Conservation (phyloP, 306 rosid genomes). For the Castanea mollissima region DNA sequence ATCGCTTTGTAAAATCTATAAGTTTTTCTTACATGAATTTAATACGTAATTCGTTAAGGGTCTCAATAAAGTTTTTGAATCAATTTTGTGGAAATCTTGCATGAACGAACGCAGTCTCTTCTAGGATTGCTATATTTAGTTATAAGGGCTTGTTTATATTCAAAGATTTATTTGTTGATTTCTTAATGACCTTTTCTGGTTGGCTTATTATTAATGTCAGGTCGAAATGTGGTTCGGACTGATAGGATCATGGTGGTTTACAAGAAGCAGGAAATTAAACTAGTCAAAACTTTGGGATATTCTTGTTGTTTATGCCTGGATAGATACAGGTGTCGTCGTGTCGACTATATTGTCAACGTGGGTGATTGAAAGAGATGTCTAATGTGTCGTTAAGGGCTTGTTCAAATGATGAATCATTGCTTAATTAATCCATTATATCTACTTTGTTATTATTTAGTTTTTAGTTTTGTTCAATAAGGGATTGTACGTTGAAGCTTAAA, state of each 20-base stretch:
- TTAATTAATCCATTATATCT: not conserved
- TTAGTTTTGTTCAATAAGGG: not conserved
- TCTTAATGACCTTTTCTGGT: conserved; percentile 6
- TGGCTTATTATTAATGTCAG: conserved; percentile 41
- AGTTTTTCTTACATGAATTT: not conserved
- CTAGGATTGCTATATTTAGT: not conserved
- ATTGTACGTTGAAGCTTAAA: not conserved
- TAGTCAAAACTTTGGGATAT: conserved; percentile 95
- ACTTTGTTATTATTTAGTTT: not conserved
- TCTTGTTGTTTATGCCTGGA: conserved; percentile 91
- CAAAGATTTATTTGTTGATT: not conserved
- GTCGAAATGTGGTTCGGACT: conserved; percentile 93
- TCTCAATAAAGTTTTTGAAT: not conserved
- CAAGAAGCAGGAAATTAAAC: conserved; percentile 65
- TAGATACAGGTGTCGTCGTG: conserved; percentile 86
- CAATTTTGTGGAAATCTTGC: not conserved
- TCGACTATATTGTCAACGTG: conserved; percentile 93
- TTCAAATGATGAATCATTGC: not conserved
- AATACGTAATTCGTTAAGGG: not conserved
- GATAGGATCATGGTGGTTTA: conserved; percentile 89
- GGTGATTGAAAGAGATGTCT: conserved; percentile 20
- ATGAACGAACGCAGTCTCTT: too few relatives aligned
- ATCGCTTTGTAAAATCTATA: not conserved
- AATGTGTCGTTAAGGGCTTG: conserved; percentile 10
- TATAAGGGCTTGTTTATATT: not conserved